These are phyloP conservation scores for Sequoia sempervirens DNA, from an alignment of 75 land plant genomes.

Conservation along the genomic window DNA sequence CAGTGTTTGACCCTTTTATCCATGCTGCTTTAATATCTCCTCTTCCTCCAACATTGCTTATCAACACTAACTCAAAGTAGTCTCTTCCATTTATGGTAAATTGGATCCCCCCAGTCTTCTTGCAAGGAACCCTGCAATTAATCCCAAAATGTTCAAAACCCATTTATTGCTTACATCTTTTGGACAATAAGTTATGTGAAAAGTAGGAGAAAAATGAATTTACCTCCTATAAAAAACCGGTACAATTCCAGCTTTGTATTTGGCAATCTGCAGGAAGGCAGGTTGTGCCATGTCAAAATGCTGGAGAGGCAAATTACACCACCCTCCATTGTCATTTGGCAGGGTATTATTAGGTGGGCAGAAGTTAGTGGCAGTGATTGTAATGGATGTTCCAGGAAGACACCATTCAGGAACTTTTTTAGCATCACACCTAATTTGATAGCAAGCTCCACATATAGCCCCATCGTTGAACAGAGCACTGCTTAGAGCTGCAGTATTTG, in stretches of 20 bases:
- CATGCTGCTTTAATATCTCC: constrained; percentile 18
- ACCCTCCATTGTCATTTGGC: constrained; percentile 13
- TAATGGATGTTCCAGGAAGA: constrained; percentile 2
- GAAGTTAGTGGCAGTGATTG: constrained; percentile 12
- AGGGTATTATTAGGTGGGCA: constrained; percentile 8
- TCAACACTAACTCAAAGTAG: constrained; percentile 28
- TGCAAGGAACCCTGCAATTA: constrained; percentile 35
- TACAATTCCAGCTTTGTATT: constrained; percentile 9
- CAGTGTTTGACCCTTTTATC: constrained; percentile 22
- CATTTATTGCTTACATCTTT: not conserved
- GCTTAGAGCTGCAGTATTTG: constrained; percentile 25
- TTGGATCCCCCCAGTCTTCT: constrained; percentile 39
- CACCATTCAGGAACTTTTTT: not conserved
- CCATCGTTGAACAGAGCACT: constrained; percentile 15
- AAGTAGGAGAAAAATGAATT: not conserved
- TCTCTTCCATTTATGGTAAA: constrained; percentile 40
- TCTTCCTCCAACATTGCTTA: constrained; percentile 49
- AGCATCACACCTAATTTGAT: constrained; percentile 9
- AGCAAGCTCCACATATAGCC: constrained; percentile 21
- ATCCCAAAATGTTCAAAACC: not conserved
- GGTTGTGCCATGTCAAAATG: constrained; percentile 20
- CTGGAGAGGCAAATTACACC: constrained; percentile 13
- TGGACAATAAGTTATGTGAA: not conserved
- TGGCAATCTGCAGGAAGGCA: constrained; percentile 14
- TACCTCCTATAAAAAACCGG: constrained; percentile 6